Conservation (phyloP, 768 basidiomycete species). For the Baorangia bicolor region DNA sequence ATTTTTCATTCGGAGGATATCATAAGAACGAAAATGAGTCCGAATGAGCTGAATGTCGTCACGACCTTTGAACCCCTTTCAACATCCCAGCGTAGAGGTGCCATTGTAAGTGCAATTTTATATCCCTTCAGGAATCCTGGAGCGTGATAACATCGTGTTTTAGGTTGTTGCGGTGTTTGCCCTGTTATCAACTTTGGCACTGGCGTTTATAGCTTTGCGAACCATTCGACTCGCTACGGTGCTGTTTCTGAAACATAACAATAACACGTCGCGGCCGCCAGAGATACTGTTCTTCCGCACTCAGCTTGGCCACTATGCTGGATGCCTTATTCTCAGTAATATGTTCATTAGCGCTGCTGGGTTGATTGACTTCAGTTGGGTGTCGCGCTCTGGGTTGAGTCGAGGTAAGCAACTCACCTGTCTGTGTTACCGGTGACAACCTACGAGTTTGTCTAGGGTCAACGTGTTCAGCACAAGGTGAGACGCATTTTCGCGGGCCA, state of each 20-base stretch:
- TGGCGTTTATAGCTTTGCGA: slow-evolving; percentile 49
- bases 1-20: not conserved
- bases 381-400: slow-evolving; percentile 41
- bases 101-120: slow-evolving; percentile 19
- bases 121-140: not conserved
- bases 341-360: slow-evolving; percentile 52
- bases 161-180: slow-evolving; percentile 54
- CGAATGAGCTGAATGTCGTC: slow-evolving; percentile 2
- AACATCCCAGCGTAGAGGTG: slow-evolving; percentile 10
- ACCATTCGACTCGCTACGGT: slow-evolving; percentile 46
- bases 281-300: slow-evolving; percentile 69
- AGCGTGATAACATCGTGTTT: not conserved
- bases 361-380: slow-evolving; percentile 54
- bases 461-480: slow-evolving; percentile 63
- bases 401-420: slow-evolving; percentile 39
- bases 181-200: slow-evolving; percentile 50
- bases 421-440: not conserved
- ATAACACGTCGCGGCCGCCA: slow-evolving; percentile 30
- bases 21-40: not conserved
- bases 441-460: slow-evolving; percentile 35
- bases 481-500: not conserved
- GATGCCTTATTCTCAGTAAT: slow-evolving; percentile 60
- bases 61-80: slow-evolving; percentile 11
- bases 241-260: slow-evolving; percentile 29
- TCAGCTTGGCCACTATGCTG: slow-evolving; percentile 68